Evolutionary conservation across 192 early-diverging fungal species (phyloP).

Genomic region (Backusella psychrophila): DNA sequence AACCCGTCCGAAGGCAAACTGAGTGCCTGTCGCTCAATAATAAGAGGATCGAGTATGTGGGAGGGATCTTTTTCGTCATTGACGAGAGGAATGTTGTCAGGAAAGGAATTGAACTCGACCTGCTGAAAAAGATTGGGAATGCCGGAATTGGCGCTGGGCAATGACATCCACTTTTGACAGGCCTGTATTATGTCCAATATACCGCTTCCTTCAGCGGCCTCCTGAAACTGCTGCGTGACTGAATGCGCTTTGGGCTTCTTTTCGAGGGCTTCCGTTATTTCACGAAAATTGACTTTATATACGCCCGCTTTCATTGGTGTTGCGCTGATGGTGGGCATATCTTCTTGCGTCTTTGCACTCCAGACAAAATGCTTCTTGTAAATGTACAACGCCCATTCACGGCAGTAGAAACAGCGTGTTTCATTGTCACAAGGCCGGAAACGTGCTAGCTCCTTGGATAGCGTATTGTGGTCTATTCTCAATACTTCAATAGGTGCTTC

Average conservation of each 20-base stretch:
- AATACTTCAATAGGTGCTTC: constrained; percentile 39
- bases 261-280: not conserved
- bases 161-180: constrained; percentile 40
- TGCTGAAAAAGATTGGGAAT: constrained; percentile 46
- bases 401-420: constrained; percentile 72
- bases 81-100: constrained; percentile 33
- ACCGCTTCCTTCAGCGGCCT: not conserved
- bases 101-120: constrained; percentile 47
- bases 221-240: constrained; percentile 21
- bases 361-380: constrained; percentile 63
- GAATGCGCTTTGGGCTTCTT: constrained; percentile 13
- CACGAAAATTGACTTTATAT: constrained; percentile 6
- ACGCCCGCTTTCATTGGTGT: constrained; percentile 9
- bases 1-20: constrained; percentile 61
- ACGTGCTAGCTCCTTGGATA: constrained; percentile 67
- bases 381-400: constrained; percentile 77
- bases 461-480: constrained; percentile 57
- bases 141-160: constrained; percentile 43
- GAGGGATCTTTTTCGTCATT: constrained; percentile 62
- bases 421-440: constrained; percentile 71
- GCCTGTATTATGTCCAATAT: constrained; percentile 5
- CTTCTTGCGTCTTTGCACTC: constrained; percentile 35
- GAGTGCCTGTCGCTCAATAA: constrained; percentile 62
- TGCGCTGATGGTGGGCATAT: not conserved
- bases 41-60: constrained; percentile 61